Evolutionary conservation across 2,329 filamentous ascomycete species (phyloP).

Genomic region (Cytospora schulzeri): DNA sequence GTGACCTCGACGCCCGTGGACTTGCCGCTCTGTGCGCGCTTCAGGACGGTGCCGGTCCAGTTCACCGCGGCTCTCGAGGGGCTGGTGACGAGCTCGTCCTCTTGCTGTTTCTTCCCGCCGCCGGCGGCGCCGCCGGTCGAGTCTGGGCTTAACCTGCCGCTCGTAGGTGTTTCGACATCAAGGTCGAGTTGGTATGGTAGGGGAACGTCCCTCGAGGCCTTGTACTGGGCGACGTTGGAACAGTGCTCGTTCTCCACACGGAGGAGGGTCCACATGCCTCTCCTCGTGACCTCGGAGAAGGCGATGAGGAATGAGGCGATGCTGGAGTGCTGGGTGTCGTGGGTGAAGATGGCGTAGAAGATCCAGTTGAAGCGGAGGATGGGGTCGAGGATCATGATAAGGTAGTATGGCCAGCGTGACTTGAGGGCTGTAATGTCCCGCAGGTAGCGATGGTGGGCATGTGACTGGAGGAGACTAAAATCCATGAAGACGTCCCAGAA

Average conservation of each 20-base stretch:
- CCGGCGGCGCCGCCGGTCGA: conserved; percentile 30
- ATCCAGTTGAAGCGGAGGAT: conserved; percentile 93
- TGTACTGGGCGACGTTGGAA: conserved; percentile 85
- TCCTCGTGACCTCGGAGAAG: conserved; percentile 77
- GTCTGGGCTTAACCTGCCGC: conserved; percentile 42
- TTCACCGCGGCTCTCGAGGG: conserved; percentile 12
- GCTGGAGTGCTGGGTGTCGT: conserved; percentile 80
- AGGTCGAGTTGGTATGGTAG: conserved; percentile 73
- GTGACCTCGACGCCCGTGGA: conserved; percentile 32
- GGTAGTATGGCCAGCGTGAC: conserved; percentile 79
- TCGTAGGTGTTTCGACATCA: conserved; percentile 39
- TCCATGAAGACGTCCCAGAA: conserved; percentile 98
- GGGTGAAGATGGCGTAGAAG: conserved; percentile 82
- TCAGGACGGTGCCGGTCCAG: conserved; percentile 18
- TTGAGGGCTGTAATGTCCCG: conserved; percentile 82
- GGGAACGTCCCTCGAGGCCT: conserved; percentile 84
- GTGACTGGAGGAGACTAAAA: conserved; percentile 84
- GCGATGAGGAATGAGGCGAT: conserved; percentile 78
- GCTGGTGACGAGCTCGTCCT: conserved; percentile 26
- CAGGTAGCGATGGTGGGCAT: conserved; percentile 67
- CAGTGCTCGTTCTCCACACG: conserved; percentile 98
- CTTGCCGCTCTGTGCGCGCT: conserved; percentile 24
- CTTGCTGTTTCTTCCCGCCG: conserved; percentile 22
- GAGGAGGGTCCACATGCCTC: conserved; percentile 90
- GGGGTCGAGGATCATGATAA: conserved; percentile 79